phyloP scores from a whole-genome alignment of 2,329 filamentous ascomycete genomes.

The Trematosphaeria pertusa region DNA sequence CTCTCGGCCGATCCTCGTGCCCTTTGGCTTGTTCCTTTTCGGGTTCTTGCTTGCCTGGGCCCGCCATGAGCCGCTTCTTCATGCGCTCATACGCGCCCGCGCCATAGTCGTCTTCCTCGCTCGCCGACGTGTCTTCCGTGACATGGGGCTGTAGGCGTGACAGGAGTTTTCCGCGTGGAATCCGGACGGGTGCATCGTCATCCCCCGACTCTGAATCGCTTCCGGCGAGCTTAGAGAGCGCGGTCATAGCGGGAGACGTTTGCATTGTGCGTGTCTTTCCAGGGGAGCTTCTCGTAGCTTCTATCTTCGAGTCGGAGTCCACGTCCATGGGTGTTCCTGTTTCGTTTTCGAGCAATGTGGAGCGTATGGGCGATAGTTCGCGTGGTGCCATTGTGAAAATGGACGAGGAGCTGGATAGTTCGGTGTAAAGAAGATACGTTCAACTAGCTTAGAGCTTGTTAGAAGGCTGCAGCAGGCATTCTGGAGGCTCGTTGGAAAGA shows the following conservation, averaged over 20 bases:
- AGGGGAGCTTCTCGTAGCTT: too few species aligned
- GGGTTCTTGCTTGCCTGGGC: conserved; percentile 17
- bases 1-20: conserved; percentile 1
- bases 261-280: not conserved
- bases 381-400: too few species aligned
- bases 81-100: conserved; percentile 57
- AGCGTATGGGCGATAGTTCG: too few species aligned
- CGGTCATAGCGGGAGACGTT: conserved; percentile 53
- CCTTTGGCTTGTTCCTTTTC: conserved; percentile 12
- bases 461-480: not conserved
- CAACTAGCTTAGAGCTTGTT: too few species aligned
- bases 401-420: too few species aligned
- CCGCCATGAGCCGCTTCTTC: conserved; percentile 53
- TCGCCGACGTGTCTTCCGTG: conserved; percentile 31
- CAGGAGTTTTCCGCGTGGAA: conserved; percentile 69
- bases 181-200: conserved; percentile 38
- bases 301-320: not conserved
- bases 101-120: conserved; percentile 33
- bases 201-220: conserved; percentile 51
- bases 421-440: too few species aligned
- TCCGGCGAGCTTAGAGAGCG: conserved; percentile 57
- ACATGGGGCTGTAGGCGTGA: conserved; percentile 61
- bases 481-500: not conserved
- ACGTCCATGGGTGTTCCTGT: too few species aligned
- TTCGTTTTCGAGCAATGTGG: too few species aligned